Base-by-base conservation (phyloP, 345 rosid genomes). In the Syzygium aqueum region DNA sequence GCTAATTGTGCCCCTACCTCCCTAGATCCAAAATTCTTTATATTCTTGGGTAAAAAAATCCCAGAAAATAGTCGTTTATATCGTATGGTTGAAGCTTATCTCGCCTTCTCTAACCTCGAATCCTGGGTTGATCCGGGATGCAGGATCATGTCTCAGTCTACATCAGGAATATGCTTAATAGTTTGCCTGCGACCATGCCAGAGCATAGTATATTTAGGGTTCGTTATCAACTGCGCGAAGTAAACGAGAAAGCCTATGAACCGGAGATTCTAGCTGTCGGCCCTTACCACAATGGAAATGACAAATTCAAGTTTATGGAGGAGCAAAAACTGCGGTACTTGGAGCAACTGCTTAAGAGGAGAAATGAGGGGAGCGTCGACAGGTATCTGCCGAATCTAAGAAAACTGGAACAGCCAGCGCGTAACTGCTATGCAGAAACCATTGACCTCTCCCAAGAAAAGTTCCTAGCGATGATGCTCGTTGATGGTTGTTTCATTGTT, bases 51-150 rank as follows among this genome's bases (percentile, higher is more conserved):
- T n/a, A n/a, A n/a, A n/a, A n/a, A n/a, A n/a, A n/a, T n/a, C n/a
- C n/a, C n/a, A n/a, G n/a, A n/a, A n/a, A n/a, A n/a, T n/a, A n/a
- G n/a, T 2, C 37, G 3, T 33, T 33, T 33, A n/a, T 27, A 13
- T 33, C n/a, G 33, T 14, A 61, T 1, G 4, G n/a, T n/a, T n/a
- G n/a, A n/a, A n/a, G n/a, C n/a, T n/a, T n/a, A n/a, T n/a, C n/a
- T n/a, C n/a, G n/a, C n/a, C n/a, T n/a, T n/a, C n/a, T n/a, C n/a
- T n/a, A n/a, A n/a, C n/a, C n/a, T n/a, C n/a, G n/a, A n/a, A n/a
- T n/a, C n/a, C 33, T n/a, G 3, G 33, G 12, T 0, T 4, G 8
- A 27, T 61, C 0, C 2, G 0, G 0, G 67, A 14, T 13, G 30
- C 3, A 0, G 12, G 30, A 27, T 27, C 30, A 12, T 59, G 30